Evolutionary conservation across 257 asterid genomes (phyloP), one percentile per base, ranked within the genome.

Genomic region (Osmanthus fragrans): DNA sequence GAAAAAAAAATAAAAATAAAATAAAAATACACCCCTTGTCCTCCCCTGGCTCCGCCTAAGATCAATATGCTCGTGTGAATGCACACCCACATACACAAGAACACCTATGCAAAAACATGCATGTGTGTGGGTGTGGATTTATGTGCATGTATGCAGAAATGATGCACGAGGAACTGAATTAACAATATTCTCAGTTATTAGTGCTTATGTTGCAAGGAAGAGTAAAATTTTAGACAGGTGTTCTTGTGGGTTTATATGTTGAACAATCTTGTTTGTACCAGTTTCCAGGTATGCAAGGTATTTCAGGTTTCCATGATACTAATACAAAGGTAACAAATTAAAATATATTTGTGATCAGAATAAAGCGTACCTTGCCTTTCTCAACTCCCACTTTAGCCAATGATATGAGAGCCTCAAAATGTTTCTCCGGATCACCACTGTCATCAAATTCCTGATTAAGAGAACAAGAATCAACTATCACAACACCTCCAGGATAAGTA

Each of bases 311-410:
- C 64, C 7, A 67, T 25, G 76, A 77, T 4, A 56, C 71, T 25
- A 72, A 47, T 73, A 73, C 9, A 40, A 27, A 56, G 7, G 51
- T 42, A 4, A 33, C 32, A 25, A 47, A 67, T 58, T 74, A 29
- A 69, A 34, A 60, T 60, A 69, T 30, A 33, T 70, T 56, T 73
- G 45, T 75, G 34, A 63, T 76, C 25, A 34, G 77, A 75, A 66
- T 37, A 82, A 72, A 36, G n/a, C 85, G 25, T 87, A 95, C 99
- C 86, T 95, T 95, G 85, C 99, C 99, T 89, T 93, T 95, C 79
- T 90, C 93, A 73, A 89, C 86, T 83, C 99, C 99, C 72, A 80
- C 91, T 88, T 89, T 90, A 76, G 96, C 97, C 89, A 95, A 82
- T 11, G 93, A 82, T 78, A 89, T 63, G 75, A 93, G 97, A 72